Percentiles rank a stretch among this genome's conserved stretches.
Conservation (phyloP, 192 early-diverging fungal species). For the Backusella parvicylindrica region DNA sequence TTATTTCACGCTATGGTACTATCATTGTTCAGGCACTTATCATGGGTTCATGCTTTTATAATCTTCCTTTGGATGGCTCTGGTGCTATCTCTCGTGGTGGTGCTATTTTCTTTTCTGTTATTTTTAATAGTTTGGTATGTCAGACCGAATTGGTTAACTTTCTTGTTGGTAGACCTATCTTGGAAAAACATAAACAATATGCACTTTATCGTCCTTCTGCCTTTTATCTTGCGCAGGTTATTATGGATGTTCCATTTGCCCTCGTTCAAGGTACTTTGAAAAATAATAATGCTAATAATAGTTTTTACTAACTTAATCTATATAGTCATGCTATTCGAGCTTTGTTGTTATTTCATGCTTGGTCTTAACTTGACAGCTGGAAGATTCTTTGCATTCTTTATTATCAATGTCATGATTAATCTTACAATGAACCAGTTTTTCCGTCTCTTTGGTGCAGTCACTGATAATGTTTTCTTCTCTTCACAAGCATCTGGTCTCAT, state of each 20-base stretch:
- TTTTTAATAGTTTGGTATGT: conserved; percentile 53
- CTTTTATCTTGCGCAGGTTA: conserved; percentile 49
- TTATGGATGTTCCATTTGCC: conserved; percentile 51
- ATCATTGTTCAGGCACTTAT: conserved; percentile 61
- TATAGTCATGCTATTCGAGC: conserved; percentile 53
- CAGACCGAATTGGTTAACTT: conserved; percentile 70
- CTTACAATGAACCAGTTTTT: conserved; percentile 57
- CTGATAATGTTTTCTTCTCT: conserved; percentile 49
- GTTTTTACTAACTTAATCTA: not conserved
- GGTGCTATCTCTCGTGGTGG: conserved; percentile 81
- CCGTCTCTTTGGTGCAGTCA: conserved; percentile 50
- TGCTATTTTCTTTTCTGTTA: conserved; percentile 63
- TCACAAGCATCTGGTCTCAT: conserved; percentile 49
- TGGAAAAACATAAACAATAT: conserved; percentile 78
- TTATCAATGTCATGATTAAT: conserved; percentile 50
- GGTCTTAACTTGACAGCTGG: conserved; percentile 48
- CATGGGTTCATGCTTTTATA: conserved; percentile 67
- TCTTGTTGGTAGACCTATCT: conserved; percentile 64
- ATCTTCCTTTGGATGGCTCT: conserved; percentile 46
- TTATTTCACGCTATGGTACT: conserved; percentile 52
- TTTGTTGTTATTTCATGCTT: conserved; percentile 60
- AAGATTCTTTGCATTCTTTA: conserved; percentile 56
- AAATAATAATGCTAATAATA: not conserved
- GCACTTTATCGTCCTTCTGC: conserved; percentile 64
- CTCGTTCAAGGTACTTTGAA: conserved; percentile 28